Conservation (phyloP, 805 yeast species). For the Wickerhamomyces chaumierensis region DNA sequence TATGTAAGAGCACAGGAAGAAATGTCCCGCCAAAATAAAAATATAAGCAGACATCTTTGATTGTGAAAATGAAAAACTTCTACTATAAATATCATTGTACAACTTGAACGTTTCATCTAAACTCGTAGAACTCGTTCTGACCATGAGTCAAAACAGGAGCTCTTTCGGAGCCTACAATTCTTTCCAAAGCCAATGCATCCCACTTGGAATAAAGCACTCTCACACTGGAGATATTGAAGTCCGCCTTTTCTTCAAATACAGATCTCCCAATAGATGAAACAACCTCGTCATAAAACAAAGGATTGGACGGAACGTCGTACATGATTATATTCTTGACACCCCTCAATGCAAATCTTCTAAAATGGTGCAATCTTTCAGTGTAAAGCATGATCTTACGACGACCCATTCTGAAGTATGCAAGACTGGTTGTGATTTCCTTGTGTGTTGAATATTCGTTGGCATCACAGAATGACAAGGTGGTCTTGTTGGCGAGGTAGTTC, state of each 20-base stretch:
- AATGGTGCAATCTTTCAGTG: constrained; percentile 90
- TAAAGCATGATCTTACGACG: constrained; percentile 66
- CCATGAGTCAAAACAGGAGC: constrained; percentile 63
- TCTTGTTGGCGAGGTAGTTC: constrained; percentile 43
- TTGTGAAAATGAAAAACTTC: too few relatives aligned
- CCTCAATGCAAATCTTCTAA: constrained; percentile 69
- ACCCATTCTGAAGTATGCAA: constrained; percentile 57
- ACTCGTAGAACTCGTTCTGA: constrained; percentile 66
- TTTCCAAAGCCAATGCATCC: constrained; percentile 71
- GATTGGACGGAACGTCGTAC: constrained; percentile 80
- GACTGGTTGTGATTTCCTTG: constrained; percentile 57
- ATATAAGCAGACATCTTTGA: too few relatives aligned
- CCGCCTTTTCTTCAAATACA: constrained; percentile 37
- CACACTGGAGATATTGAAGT: constrained; percentile 43
- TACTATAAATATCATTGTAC: too few relatives aligned
- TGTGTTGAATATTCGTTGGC: constrained; percentile 77
- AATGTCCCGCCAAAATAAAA: too few relatives aligned
- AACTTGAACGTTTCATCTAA: too few relatives aligned
- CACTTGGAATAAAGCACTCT: constrained; percentile 63
- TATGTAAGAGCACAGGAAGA: too few relatives aligned
- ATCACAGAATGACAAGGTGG: constrained; percentile 55
- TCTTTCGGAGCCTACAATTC: constrained; percentile 70
- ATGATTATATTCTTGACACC: constrained; percentile 79
- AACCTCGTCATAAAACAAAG: constrained; percentile 71
- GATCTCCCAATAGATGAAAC: constrained; percentile 56